phyloP scores from a whole-genome alignment of 202 grass and related monocot species.

The Panicum hallii region DNA sequence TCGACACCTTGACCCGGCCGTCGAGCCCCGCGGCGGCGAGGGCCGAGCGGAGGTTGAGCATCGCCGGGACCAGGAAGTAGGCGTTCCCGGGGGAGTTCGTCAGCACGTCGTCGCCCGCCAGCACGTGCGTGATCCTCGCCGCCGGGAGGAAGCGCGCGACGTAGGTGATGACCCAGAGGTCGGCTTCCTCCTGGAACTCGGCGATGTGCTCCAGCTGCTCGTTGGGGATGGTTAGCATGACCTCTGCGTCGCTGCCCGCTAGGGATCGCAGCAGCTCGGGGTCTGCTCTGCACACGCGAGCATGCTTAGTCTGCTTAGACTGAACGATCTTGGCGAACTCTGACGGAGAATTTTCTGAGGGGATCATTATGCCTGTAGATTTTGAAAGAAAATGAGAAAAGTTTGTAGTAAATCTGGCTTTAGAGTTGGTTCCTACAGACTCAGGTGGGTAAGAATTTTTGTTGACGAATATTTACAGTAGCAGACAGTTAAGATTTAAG shows the following conservation, averaged over 20 bases:
- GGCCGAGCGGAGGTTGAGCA: conserved; percentile 49
- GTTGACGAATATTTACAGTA: not conserved
- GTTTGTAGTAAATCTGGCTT: not conserved
- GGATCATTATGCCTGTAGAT: not conserved
- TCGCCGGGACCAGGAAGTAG: conserved; percentile 48
- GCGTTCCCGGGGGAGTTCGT: not conserved
- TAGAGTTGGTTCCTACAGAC: not conserved
- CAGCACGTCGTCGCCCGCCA: conserved; percentile 36
- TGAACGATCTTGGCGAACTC: conserved; percentile 45
- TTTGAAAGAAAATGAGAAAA: not conserved
- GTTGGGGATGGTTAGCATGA: conserved; percentile 53
- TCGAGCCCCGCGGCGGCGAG: conserved; percentile 44
- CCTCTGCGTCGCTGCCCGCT: conserved; percentile 18
- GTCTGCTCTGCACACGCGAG: conserved; percentile 33
- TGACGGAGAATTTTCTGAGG: conserved; percentile 43
- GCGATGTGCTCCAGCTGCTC: conserved; percentile 51
- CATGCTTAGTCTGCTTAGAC: conserved; percentile 53
- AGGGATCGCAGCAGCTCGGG: conserved; percentile 36
- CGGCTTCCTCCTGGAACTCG: conserved; percentile 54
- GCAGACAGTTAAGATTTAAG: not conserved
- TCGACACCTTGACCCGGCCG: conserved; percentile 49
- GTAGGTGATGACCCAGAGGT: conserved; percentile 42
- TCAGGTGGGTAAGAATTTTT: not conserved
- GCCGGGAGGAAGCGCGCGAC: conserved; percentile 48
- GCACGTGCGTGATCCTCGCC: conserved; percentile 47